Evolutionary conservation across 2,329 filamentous ascomycete genomes (phyloP).

Genomic region (Colletotrichum coccodes): DNA sequence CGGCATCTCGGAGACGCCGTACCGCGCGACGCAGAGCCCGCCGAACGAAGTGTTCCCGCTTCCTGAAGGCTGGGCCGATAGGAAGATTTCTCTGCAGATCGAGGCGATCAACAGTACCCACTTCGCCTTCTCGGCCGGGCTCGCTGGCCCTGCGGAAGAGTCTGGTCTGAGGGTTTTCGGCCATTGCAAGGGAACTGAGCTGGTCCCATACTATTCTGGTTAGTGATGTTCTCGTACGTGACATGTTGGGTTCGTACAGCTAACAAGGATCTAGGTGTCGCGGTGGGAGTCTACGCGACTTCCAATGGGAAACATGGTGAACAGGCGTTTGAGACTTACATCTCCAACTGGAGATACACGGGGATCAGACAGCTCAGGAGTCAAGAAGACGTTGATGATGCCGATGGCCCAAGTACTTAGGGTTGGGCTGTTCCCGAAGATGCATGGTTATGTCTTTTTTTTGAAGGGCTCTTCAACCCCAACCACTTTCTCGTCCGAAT

Average conservation of each 20-base stretch:
- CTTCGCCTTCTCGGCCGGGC: slow-evolving; percentile 24
- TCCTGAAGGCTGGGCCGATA: slow-evolving; percentile 14
- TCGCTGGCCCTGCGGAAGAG: neutral
- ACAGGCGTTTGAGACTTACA: slow-evolving; percentile 31
- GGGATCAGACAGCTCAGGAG: slow-evolving; percentile 17
- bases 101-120: slow-evolving; percentile 31
- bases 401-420: neutral
- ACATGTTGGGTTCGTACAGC: neutral
- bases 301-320: slow-evolving; percentile 33
- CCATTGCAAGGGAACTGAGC: slow-evolving; percentile 24
- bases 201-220: slow-evolving; percentile 35
- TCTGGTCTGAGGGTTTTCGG: slow-evolving; percentile 23
- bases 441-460: neutral
- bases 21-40: slow-evolving; percentile 5
- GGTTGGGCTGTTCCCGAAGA: no score
- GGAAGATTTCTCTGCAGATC: slow-evolving; percentile 21
- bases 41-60: slow-evolving; percentile 15
- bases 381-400: slow-evolving; percentile 12
- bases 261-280: slow-evolving; percentile 1
- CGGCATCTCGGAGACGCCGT: slow-evolving; percentile 32
- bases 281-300: slow-evolving; percentile 20
- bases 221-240: slow-evolving; percentile 32
- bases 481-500: neutral
- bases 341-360: slow-evolving; percentile 23
- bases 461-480: neutral